Evolutionary conservation across 805 yeast genomes (phyloP), one percentile per base, ranked within the genome.

Genomic region (Wickerhamomyces ciferrii): DNA sequence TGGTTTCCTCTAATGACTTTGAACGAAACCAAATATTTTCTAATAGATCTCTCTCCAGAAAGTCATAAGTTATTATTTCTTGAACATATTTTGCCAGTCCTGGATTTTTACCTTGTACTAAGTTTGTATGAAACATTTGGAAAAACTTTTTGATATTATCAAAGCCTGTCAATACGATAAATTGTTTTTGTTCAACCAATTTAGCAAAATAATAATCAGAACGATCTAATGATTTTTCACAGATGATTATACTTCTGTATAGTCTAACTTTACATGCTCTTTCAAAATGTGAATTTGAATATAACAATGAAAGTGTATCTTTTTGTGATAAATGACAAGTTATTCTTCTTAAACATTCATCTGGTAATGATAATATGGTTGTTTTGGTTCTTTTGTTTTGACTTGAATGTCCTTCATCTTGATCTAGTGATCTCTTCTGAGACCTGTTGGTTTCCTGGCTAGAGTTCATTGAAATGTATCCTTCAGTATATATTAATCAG

Each of bases 151-250:
- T 24, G 21, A 59, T 59, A 13, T 27, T 46, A 5, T 45, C 43
- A 58, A 55, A 55, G 9, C 58, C 54, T 5, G 56, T 49, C 9
- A 55, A 23, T 6, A 55, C n/a, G 1, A 56, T 48, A n/a, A 43
- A 27, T 24, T 47, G 50, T 13, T 42, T 39, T 14, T 21, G 23
- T 13, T 43, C 35, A 1, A 51, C 34, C 24, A 53, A 29, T 10
- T 51, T 34, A 24, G 48, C 45, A 47, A 46, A 57, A 39, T 48
- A 57, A 6, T 48, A n/a, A n/a, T n/a, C n/a, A n/a, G n/a, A n/a
- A n/a, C n/a, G 45, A 35, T 59, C 61, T 34, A 52, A 51, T 11
- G 42, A 47, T 44, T 59, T 59, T 42, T 59, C 62, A 48, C 61
- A 56, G 5, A 59, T 47, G 2, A 54, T 25, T 2, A 59, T 52